phyloP scores from a whole-genome alignment of 2,329 filamentous ascomycete genomes.

The Ophiosphaerella narmari region DNA sequence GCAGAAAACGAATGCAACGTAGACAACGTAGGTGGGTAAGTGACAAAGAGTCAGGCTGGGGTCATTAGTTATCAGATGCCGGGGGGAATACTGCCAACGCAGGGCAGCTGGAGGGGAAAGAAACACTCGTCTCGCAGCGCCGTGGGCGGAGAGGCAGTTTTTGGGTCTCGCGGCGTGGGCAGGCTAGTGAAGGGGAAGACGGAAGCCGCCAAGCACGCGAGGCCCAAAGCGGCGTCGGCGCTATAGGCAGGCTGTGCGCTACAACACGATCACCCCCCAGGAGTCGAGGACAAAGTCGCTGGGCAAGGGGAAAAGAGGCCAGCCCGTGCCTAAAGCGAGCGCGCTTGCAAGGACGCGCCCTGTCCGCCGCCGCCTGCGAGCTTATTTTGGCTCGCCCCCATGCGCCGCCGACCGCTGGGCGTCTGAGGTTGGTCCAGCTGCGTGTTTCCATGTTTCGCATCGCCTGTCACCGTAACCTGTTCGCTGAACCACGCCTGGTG shows the following conservation, averaged over 20 bases:
- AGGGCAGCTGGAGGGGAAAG: slow-evolving; percentile 22
- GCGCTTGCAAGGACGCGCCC: no score
- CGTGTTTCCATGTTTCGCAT: slow-evolving; percentile 21
- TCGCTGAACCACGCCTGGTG: not conserved
- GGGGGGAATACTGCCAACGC: slow-evolving; percentile 11
- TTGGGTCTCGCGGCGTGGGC: slow-evolving; percentile 1
- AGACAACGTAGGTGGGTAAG: no score
- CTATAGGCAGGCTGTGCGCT: not conserved
- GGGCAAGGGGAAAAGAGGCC: slow-evolving; percentile 17
- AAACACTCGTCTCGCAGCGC: slow-evolving; percentile 4
- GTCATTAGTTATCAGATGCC: slow-evolving; percentile 18
- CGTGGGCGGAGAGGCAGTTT: slow-evolving; percentile 6
- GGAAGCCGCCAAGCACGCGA: no score
- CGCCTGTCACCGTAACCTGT: not conserved
- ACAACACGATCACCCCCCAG: slow-evolving; percentile 17
- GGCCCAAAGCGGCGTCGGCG: no score
- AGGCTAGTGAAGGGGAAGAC: not conserved
- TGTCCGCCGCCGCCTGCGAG: no score
- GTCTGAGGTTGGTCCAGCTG: slow-evolving; percentile 15
- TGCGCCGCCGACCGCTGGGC: slow-evolving; percentile 24
- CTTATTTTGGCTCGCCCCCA: slow-evolving; percentile 28
- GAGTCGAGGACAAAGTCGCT: slow-evolving; percentile 1
- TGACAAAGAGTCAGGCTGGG: slow-evolving; percentile 6
- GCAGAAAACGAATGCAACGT: slow-evolving; percentile 17
- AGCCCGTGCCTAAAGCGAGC: no score